phyloP scores from a whole-genome alignment of 2,329 filamentous ascomycete genomes.

The Colletotrichum horii region DNA sequence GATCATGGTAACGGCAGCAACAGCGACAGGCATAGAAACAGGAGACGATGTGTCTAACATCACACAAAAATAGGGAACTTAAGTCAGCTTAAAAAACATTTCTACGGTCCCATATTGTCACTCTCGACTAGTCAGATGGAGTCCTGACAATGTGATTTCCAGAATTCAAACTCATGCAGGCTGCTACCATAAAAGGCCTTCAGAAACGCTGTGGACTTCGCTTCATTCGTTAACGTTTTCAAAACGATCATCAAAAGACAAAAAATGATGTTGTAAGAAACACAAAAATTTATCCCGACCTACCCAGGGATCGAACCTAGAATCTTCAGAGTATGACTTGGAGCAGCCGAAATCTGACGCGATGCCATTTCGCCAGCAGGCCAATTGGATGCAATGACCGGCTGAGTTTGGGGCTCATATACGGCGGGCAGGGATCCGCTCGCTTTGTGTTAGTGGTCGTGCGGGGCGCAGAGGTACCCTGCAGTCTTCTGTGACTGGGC shows the following conservation, averaged over 20 bases:
- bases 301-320: constrained; percentile 9
- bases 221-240: too few relatives aligned
- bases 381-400: not conserved
- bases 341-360: constrained; percentile 4
- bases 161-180: not conserved
- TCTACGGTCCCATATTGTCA: fast-evolving
- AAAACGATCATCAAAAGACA: not conserved
- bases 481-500: not conserved
- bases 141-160: too few relatives aligned
- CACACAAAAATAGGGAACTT: not conserved
- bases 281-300: not conserved
- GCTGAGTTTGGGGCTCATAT: not conserved
- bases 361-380: constrained; percentile 14
- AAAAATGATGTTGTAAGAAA: not conserved
- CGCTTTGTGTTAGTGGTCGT: not conserved
- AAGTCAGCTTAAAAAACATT: not conserved
- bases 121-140: too few relatives aligned
- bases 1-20: too few relatives aligned
- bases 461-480: not conserved
- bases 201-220: not conserved
- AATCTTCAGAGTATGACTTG: constrained; percentile 6
- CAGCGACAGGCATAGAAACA: not conserved
- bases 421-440: not conserved
- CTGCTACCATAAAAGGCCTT: not conserved
- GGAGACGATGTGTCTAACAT: not conserved